Base-by-base conservation (phyloP, 1,139 yeast genomes). In the Pichia sp. region DNA sequence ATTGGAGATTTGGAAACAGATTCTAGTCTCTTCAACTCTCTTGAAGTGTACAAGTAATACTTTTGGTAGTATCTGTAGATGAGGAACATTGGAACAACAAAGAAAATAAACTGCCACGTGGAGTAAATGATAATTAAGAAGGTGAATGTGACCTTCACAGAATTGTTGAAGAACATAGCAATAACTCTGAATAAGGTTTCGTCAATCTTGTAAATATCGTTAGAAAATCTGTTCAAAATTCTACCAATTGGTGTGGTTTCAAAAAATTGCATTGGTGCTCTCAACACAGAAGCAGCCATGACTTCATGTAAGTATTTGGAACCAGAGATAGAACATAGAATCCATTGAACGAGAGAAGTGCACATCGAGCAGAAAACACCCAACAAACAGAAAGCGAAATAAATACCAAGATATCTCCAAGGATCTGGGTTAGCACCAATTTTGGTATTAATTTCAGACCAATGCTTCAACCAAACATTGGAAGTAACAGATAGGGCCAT, bases 191-290 rank as follows among this genome's bases (percentile, higher is more conserved):
- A 87, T 48, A 91, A 67, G 23, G 81, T 69, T 58, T 87, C 95
- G 61, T 91, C 98, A 44, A 91, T 80, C 54, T 87, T 85, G 63
- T 86, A 86, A 37, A 93, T 77, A 66, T 91, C 99, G 57, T 79
- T 87, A 7, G 97, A 86, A 57, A 91, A 91, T 56, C 98, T 70
- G 66, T 93, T 93, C 60, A 91, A 68, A 41, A 93, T 77, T 59
- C 98, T 75, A 25, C 99, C 98, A 46, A 91, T 74, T 33, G 98
- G 99, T 1, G 97, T 91, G 1, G 96, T 87, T 61, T 93, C 98
- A 55, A 93, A 91, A 58, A 93, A 91, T 26, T 87, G 73, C 98
- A 91, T 93, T 43, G 98, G 98, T 0, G 97, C 94, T 43, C 91
- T 71, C 44, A 91, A 63, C 12, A 91, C 95, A 43, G 87, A 67